These are phyloP conservation scores for Pestalotiopsis sp. DNA, from an alignment of 2,329 filamentous ascomycete genomes.

Conservation along the genomic window DNA sequence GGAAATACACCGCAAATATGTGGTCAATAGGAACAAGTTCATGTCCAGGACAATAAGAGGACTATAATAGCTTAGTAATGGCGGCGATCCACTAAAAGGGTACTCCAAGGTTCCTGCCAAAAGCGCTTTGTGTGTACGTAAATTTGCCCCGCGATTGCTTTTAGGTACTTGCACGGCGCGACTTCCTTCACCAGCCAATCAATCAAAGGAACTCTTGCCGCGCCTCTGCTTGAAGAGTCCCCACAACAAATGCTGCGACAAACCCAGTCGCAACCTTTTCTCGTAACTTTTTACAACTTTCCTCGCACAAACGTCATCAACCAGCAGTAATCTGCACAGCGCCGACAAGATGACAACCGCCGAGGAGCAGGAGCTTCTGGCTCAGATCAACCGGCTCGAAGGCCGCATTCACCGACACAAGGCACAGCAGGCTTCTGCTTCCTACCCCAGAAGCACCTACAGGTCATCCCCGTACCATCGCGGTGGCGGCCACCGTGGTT, in stretches of 20 bases:
- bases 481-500: slow-evolving; percentile 18
- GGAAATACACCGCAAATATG: no score
- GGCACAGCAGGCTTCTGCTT: slow-evolving; percentile 53
- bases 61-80: no score
- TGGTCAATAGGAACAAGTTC: no score
- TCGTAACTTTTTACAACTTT: not conserved
- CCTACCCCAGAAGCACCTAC: slow-evolving; percentile 24
- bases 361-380: slow-evolving; percentile 13
- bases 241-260: not conserved
- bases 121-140: no score
- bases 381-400: slow-evolving; percentile 33
- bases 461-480: slow-evolving; percentile 32
- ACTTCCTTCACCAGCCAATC: no score
- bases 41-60: no score
- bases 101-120: no score
- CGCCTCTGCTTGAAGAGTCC: not conserved
- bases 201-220: no score
- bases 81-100: no score
- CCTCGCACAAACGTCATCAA: not conserved
- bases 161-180: no score
- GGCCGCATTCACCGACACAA: slow-evolving; percentile 83
- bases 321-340: not conserved
- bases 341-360: slow-evolving; percentile 9
- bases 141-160: no score
- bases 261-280: not conserved